Evolutionary conservation across 2,329 filamentous ascomycete species (phyloP), one percentile per base, ranked within the genome.

Genomic region (Aureobasidium mangrovei): DNA sequence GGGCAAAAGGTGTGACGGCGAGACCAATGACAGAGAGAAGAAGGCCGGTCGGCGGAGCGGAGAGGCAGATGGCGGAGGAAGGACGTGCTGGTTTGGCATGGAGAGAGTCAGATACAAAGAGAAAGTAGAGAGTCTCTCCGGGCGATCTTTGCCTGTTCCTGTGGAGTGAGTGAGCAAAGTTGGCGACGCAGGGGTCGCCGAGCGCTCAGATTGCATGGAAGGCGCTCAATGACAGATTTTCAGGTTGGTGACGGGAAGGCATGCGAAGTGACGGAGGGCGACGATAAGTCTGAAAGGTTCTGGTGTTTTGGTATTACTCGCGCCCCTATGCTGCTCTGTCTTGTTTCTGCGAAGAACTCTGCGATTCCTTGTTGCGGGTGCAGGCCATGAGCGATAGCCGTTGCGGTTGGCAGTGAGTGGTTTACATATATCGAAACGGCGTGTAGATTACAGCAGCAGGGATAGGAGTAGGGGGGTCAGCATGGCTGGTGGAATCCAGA

Each of bases 101-200:
- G 18, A 18, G 18, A 18, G 18, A 18, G 18, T 18, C 18, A 18
- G 18, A 18, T 18, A 18, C 32, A 35, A 35, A 7, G 32, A 35
- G 32, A 10, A 35, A 10, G 32, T 35, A 35, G 7, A 7, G 32
- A 7, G 10, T 35, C 6, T 35, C 38, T 5, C 38, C 5, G 38
- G 49, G 5, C 6, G 40, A 53, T 53, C 49, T 36, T 53, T 53
- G 49, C 49, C 49, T 53, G 40, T 53, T 53, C 49, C 49, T 53
- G 39, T 8, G 29, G 12, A 24, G 7, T 43, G 49, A 18, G 8
- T 42, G 47, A 29, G 12, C 28, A 18, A 40, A 28, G 8, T 43
- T 32, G 40, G 10, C 24, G 32, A 18, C 40, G 49, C 39, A 43
- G 39, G 39, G 49, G 49, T 53, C 49, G 49, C 39, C 12, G 24